Conservation (phyloP, 2,329 filamentous ascomycete species). For the Neofusicoccum sp. region DNA sequence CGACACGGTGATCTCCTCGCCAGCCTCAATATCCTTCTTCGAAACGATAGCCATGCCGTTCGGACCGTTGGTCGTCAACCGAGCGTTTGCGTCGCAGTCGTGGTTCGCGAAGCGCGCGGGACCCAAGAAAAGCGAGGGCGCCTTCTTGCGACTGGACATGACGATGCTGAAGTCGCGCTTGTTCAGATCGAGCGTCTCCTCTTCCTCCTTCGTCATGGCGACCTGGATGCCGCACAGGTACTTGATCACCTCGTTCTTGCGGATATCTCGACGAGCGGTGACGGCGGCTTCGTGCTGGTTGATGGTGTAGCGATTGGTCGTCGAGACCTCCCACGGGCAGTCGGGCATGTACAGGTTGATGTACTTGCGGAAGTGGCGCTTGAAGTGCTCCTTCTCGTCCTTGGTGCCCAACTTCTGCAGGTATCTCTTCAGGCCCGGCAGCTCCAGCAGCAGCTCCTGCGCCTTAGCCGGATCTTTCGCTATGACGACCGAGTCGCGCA, state of each 20-base stretch:
- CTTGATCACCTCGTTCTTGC: slow-evolving; percentile 80
- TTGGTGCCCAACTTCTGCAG: slow-evolving; percentile 64
- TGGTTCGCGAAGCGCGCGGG: slow-evolving; percentile 97
- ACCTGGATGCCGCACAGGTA: slow-evolving; percentile 91
- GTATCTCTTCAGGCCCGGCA: slow-evolving; percentile 74
- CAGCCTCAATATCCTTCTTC: slow-evolving; percentile 73
- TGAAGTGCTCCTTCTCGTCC: slow-evolving; percentile 83
- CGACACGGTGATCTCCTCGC: slow-evolving; percentile 94
- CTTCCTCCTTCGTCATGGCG: slow-evolving; percentile 87
- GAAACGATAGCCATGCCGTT: slow-evolving; percentile 91
- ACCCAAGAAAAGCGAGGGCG: slow-evolving; percentile 87
- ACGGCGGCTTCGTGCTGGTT: slow-evolving; percentile 84
- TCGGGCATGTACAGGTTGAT: slow-evolving; percentile 90
- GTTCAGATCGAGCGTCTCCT: slow-evolving; percentile 72
- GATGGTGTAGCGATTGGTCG: slow-evolving; percentile 93
- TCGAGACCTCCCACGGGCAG: slow-evolving; percentile 90
- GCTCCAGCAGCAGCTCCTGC: slow-evolving; percentile 67
- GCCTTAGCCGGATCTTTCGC: slow-evolving; percentile 69
- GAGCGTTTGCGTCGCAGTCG: slow-evolving; percentile 90
- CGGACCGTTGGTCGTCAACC: slow-evolving; percentile 76
- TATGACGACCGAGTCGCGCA: slow-evolving; percentile 67
- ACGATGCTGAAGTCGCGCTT: slow-evolving; percentile 97
- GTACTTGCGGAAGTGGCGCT: slow-evolving; percentile 82
- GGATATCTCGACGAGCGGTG: slow-evolving; percentile 75
- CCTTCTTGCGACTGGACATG: slow-evolving; percentile 87